phyloP scores from a whole-genome alignment of 2,329 filamentous ascomycete species.

The Sporothrix curviconia region DNA sequence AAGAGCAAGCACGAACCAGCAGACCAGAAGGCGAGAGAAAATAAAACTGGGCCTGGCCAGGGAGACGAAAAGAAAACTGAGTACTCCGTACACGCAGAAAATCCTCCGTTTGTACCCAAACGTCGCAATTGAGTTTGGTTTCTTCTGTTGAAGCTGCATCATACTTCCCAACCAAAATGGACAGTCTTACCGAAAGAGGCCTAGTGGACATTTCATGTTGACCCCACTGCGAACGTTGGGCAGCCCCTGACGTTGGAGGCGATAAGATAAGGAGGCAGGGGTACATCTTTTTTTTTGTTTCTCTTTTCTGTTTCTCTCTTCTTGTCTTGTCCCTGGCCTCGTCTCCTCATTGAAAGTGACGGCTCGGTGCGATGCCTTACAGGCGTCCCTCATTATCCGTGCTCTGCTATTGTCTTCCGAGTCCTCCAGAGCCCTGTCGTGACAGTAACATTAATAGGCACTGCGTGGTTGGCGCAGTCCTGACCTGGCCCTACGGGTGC shows the following conservation, averaged over 20 bases:
- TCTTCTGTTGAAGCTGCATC: slow-evolving; percentile 13
- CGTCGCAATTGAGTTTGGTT: slow-evolving; percentile 7
- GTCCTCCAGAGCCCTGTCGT: neutral
- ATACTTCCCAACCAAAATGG: slow-evolving; percentile 18
- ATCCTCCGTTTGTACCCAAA: neutral
- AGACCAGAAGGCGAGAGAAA: neutral
- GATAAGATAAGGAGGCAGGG: slow-evolving; percentile 18
- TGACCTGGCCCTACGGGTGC: neutral
- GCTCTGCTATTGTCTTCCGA: neutral
- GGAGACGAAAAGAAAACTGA: neutral
- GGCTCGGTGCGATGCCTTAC: too few species aligned
- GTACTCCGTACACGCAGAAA: neutral
- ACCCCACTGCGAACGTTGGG: slow-evolving; percentile 16
- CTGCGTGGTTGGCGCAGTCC: slow-evolving; percentile 2
- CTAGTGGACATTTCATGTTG: slow-evolving; percentile 4
- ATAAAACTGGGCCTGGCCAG: slow-evolving; percentile 1
- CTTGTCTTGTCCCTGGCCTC: too few species aligned
- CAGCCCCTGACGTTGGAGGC: neutral
- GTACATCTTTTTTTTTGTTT: neutral
- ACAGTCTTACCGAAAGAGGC: slow-evolving; percentile 1
- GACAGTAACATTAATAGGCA: neutral
- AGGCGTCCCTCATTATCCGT: too few species aligned
- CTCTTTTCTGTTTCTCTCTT: neutral
- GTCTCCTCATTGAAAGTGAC: too few species aligned
- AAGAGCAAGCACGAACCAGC: neutral